These are phyloP conservation scores for Tricholoma terreum DNA, from an alignment of 768 basidiomycete species.

Conservation along the genomic window DNA sequence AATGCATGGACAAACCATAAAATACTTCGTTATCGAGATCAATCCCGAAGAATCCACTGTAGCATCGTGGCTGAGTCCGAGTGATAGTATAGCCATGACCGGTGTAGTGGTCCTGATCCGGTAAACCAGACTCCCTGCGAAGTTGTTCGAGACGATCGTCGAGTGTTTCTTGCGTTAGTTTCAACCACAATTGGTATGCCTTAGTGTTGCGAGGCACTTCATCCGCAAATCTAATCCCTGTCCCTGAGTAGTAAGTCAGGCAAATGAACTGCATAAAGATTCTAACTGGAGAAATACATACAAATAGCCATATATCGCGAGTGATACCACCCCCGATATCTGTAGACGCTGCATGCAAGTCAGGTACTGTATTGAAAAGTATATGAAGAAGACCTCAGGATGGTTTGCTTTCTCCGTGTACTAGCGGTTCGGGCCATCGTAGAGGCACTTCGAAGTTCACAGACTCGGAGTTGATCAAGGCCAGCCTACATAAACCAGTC, in stretches of 20 bases:
- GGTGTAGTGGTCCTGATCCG: neutral
- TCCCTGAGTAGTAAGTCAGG: neutral
- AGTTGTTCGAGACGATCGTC: neutral
- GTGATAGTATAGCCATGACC: neutral
- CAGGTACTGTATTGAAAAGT: neutral
- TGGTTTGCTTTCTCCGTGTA: neutral
- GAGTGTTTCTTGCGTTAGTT: neutral
- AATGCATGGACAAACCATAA: neutral
- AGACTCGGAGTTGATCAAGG: neutral
- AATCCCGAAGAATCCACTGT: neutral
- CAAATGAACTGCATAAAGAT: neutral
- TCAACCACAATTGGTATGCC: neutral
- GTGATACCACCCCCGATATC: neutral
- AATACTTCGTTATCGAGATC: neutral
- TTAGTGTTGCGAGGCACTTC: neutral
- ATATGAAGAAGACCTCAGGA: neutral
- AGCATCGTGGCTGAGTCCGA: neutral
- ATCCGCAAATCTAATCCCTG: neutral
- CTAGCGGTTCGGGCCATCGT: neutral
- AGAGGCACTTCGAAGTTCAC: neutral
- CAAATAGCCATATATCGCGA: neutral
- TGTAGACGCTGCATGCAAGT: neutral
- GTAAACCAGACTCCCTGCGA: neutral
- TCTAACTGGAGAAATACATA: neutral
- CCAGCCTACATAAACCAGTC: no score